A percentile compares a stretch with the other conserved stretches of the same genome.
These are phyloP conservation scores for Sporopachydermia cereana DNA, from an alignment of 1,139 yeast genomes.

Conservation along the genomic window DNA sequence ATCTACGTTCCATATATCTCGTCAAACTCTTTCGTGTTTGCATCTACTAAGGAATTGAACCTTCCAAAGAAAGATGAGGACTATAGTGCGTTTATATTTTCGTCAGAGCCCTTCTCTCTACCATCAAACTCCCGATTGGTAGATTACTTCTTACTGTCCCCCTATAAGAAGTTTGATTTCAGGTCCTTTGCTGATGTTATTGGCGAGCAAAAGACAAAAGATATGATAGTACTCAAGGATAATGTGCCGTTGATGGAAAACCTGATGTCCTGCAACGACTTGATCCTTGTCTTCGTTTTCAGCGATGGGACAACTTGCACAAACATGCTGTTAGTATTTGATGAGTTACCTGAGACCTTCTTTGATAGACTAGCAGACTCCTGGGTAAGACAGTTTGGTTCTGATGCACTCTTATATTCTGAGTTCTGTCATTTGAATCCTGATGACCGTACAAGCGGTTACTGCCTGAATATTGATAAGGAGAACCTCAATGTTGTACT, in stretches of 20 bases:
- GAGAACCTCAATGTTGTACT: neutral
- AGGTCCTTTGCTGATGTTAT: neutral
- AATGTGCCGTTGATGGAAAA: constrained; percentile 1
- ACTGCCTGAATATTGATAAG: neutral
- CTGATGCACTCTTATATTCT: neutral
- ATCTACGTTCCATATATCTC: neutral
- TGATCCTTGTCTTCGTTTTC: constrained; percentile 1
- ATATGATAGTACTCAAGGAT: neutral
- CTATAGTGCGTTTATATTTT: neutral
- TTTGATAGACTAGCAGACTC: neutral
- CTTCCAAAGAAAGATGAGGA: neutral
- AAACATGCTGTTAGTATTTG: neutral
- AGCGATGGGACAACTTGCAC: constrained; percentile 3
- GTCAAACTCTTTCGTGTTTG: neutral
- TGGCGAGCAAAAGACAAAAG: neutral
- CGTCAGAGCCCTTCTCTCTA: constrained; percentile 1
- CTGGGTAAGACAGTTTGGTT: neutral
- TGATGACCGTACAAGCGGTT: constrained; percentile 3
- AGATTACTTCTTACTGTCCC: constrained; percentile 1
- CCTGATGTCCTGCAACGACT: constrained; percentile 3
- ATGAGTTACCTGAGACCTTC: neutral
- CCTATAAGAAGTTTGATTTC: neutral
- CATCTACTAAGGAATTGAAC: neutral
- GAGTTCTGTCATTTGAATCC: constrained; percentile 6
- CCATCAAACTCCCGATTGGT: neutral